phyloP scores from a whole-genome alignment of 2,329 filamentous ascomycete genomes.

The Fusarium sororula region DNA sequence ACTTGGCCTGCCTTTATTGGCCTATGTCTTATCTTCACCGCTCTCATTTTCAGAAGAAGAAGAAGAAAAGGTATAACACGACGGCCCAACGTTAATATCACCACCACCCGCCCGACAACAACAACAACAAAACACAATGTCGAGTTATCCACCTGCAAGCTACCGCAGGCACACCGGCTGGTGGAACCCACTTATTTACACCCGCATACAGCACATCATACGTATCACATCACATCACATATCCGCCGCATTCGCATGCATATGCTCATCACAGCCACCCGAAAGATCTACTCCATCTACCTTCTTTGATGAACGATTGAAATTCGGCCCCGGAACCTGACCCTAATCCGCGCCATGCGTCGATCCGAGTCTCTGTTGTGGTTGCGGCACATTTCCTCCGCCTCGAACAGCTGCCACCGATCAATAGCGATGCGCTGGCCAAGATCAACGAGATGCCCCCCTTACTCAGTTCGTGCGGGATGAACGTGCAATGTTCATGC shows the following conservation, averaged over 20 bases:
- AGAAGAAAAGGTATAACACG: neutral
- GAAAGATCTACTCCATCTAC: conserved; percentile 26
- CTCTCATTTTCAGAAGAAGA: neutral
- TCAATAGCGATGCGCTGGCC: neutral
- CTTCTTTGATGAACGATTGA: conserved; percentile 22
- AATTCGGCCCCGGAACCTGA: conserved; percentile 7
- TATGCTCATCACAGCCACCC: conserved; percentile 37
- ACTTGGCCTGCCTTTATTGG: conserved; percentile 13
- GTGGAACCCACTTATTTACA: conserved; percentile 18
- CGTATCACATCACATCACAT: conserved; percentile 32
- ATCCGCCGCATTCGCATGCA: conserved; percentile 33
- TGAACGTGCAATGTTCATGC: conserved; percentile 14
- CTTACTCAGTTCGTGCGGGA: neutral
- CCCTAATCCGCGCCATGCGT: conserved; percentile 26
- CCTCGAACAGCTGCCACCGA: neutral
- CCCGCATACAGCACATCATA: conserved; percentile 28
- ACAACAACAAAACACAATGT: conserved; percentile 16
- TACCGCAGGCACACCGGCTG: conserved; percentile 25
- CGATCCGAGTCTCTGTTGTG: conserved; percentile 35
- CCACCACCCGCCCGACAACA: conserved; percentile 27
- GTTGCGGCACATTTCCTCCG: conserved; percentile 23
- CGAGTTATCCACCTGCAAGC: conserved; percentile 18
- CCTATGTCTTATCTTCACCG: conserved; percentile 17
- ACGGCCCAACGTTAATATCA: conserved; percentile 15
- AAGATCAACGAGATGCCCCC: neutral